phyloP scores from a whole-genome alignment of 495 filamentous ascomycete species.

The Baudoinia panamericana region DNA sequence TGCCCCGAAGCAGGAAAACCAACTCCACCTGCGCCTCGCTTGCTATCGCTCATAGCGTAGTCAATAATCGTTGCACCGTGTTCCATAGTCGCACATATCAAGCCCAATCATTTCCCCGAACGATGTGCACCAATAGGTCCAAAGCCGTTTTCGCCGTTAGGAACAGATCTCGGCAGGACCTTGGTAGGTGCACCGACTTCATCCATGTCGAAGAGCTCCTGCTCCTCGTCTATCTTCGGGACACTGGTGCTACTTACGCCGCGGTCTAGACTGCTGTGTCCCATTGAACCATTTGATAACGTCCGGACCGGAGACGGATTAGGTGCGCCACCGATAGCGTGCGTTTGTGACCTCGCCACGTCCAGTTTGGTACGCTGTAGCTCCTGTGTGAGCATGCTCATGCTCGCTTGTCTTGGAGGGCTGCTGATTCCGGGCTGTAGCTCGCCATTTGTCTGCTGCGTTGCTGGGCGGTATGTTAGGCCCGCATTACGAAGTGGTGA shows the following conservation, averaged over 20 bases:
- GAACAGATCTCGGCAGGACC: neutral
- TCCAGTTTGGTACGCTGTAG: constrained; percentile 34
- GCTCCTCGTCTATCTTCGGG: constrained; percentile 27
- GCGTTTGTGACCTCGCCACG: neutral
- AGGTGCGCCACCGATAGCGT: constrained; percentile 4
- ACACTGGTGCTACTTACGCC: constrained; percentile 27
- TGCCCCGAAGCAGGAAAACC: too few species aligned
- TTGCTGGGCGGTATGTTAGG: constrained; percentile 33
- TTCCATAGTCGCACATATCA: neutral
- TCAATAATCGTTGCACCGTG: neutral
- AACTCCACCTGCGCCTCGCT: constrained; percentile 10
- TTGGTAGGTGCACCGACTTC: constrained; percentile 16
- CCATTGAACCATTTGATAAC: constrained; percentile 11
- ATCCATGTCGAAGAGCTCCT: constrained; percentile 32
- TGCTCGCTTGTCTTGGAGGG: constrained; percentile 44
- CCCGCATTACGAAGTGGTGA: constrained; percentile 82
- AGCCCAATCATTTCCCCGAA: constrained; percentile 1
- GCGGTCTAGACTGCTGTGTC: constrained; percentile 23
- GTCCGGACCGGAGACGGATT: constrained; percentile 9
- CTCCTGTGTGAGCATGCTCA: constrained; percentile 36
- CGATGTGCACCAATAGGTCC: constrained; percentile 16
- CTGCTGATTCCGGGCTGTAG: constrained; percentile 46
- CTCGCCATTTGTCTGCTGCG: constrained; percentile 40
- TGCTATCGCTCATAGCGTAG: neutral
- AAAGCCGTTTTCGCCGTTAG: constrained; percentile 9